Base-by-base conservation (phyloP, 1,139 yeast species). In the Petasospora rhodanensis region DNA sequence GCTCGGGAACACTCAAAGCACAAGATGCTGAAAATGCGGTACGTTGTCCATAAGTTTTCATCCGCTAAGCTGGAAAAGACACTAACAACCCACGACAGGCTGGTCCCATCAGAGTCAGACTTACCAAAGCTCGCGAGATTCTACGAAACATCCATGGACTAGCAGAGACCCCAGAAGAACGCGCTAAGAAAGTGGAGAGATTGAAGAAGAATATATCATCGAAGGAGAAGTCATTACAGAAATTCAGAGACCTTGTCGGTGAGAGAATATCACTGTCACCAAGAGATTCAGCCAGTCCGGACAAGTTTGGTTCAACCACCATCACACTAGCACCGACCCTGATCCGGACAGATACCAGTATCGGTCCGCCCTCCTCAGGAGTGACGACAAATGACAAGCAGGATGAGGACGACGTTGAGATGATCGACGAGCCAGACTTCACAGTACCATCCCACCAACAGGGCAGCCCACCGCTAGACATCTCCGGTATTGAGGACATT, bases 11-110 rank as follows among this genome's bases (percentile, higher is more conserved):
- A 15, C 28, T 48, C 2, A 31, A 42, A 14, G 52, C 54, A 10
- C 49, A 49, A 21, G 53, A 50, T 29, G 46, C 42, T 9, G 51
- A 43, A 9, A 50, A 50, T 31, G 46, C 49, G 6, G 48, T 41
- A 30, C 15, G 44, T 40, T 11, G 8, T 14, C 12, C 18, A 11
- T 9, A 7, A 7, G 4, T 14, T 7, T 10, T 17, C 14, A n/a
- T 3, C 11, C 18, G 9, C 10, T 14, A 13, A 3, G 13, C 9
- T 8, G 23, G 7, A 16, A 2, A 2, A 14, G 12, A 9, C 12
- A 25, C 21, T 31, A 26, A 18, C 25, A 34, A 36, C 35, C n/a
- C n/a, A 17, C 4, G 10, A 10, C 8, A 41, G 42, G 42, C 41
- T 26, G 51, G 51, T 26, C 42, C 49, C 1, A 39, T 46, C 12